Conservation (phyloP, 768 basidiomycete genomes). For the Leccinum aurantiacum region DNA sequence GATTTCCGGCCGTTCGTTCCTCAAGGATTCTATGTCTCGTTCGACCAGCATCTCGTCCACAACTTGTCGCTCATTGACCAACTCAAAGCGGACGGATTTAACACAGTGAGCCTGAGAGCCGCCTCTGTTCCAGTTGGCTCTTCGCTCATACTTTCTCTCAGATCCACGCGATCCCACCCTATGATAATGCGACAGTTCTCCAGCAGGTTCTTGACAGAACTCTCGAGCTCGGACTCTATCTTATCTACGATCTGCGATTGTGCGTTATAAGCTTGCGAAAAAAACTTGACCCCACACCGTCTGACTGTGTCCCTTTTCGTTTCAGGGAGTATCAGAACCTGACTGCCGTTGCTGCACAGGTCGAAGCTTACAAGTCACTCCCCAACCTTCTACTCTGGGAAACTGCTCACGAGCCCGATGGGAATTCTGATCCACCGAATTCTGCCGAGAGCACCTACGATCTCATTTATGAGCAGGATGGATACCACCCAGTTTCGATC, state of each 20-base stretch:
- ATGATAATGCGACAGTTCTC: constrained; percentile 49
- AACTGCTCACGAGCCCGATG: constrained; percentile 73
- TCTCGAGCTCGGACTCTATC: constrained; percentile 40
- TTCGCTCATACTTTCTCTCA: constrained; percentile 33
- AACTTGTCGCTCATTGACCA: constrained; percentile 55
- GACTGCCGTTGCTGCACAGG: constrained; percentile 59
- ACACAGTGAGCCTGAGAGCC: constrained; percentile 16
- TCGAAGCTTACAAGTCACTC: constrained; percentile 61
- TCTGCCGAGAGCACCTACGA: constrained; percentile 51
- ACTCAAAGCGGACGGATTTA: constrained; percentile 56
- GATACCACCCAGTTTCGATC: constrained; percentile 59
- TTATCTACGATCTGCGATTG: constrained; percentile 81
- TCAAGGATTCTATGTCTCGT: constrained; percentile 71
- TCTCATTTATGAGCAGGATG: constrained; percentile 48
- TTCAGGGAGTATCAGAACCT: constrained; percentile 58
- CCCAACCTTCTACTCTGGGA: constrained; percentile 72
- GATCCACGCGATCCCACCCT: constrained; percentile 74
- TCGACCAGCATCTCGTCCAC: constrained; percentile 50
- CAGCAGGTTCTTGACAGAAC: constrained; percentile 22
- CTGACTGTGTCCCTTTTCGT: neutral
- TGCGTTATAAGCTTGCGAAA: constrained; percentile 18
- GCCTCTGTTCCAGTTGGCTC: neutral
- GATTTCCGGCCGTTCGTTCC: constrained; percentile 51
- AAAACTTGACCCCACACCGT: neutral
- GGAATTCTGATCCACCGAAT: constrained; percentile 61